phyloP scores from a whole-genome alignment of 768 basidiomycete species.

The Macrocybe gigantea region DNA sequence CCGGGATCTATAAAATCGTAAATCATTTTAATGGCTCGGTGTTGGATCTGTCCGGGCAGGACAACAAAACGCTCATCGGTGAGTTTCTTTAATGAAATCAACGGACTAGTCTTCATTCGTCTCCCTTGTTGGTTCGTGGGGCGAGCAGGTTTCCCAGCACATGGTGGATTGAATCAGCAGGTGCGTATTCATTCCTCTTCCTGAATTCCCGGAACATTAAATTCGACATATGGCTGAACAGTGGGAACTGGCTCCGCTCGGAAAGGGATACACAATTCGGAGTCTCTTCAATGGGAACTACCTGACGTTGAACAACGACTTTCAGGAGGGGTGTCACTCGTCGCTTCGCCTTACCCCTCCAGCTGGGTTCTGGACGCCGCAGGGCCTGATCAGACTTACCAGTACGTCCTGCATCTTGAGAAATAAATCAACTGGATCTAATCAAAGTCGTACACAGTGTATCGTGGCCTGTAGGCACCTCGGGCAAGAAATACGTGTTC shows the following conservation, averaged over 20 bases:
- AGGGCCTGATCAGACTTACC: slow-evolving; percentile 15
- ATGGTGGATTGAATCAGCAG: slow-evolving; percentile 23
- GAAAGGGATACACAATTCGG: slow-evolving; percentile 25
- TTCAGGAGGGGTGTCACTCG: slow-evolving; percentile 13
- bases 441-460: background rate
- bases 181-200: slow-evolving; percentile 6
- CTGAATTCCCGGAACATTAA: no score
- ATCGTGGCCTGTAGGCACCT: background rate
- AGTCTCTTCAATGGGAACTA: slow-evolving; percentile 18
- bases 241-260: slow-evolving; percentile 24
- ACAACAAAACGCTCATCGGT: background rate
- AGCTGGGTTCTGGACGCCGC: slow-evolving; percentile 23
- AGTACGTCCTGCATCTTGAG: slow-evolving; percentile 6
- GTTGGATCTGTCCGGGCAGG: background rate
- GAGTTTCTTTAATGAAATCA: no score
- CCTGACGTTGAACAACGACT: slow-evolving; percentile 19
- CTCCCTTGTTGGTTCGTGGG: slow-evolving; percentile 2
- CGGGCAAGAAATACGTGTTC: background rate
- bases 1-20: background rate
- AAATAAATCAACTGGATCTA: background rate
- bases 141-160: slow-evolving; percentile 10
- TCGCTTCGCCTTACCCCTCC: slow-evolving; percentile 21
- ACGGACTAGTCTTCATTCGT: no score
- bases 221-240: background rate
- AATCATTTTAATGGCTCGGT: background rate